Base-by-base conservation (phyloP, 495 filamentous ascomycete species). In the Immersiella caudata region DNA sequence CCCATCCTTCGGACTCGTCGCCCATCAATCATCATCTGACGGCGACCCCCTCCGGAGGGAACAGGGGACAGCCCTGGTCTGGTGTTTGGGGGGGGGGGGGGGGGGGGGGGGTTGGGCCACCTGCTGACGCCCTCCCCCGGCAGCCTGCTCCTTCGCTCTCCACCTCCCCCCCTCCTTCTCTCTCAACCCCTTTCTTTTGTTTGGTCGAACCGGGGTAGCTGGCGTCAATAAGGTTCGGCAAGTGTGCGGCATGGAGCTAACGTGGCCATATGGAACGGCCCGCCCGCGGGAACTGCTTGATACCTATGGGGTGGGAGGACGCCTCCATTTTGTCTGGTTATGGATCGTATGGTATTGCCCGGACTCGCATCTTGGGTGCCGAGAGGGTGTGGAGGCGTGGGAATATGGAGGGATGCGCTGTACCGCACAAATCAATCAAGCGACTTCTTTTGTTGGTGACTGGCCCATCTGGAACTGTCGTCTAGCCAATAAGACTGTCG, bases 271-370 rank as follows among this genome's bases (percentile, higher is more conserved):
- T 57, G 58, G 60, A 49, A 69, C 67, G 65, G 68, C 58, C 59
- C 69, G 68, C 58, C 59, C 69, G 64, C 49, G 62, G 58, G 60
- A 64, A 63, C 51, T 60, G 62, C 55, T 71, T 71, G 70, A 73
- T 71, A 74, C 73, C 75, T 73, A 68, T 46, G 49, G 71, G 70
- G 58, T 70, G 64, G 69, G 29, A 62, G 20, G 29, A n/a, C 35
- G 66, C 59, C 55, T 64, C 66, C 65, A 49, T 62, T 52, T 71
- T 64, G 62, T 70, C 40, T 70, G 54, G 50, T 64, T 73, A 29
- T 55, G 51, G 46, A 67, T 65, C 27, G 8, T 58, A 22, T 65
- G 29, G 57, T 65, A 64, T 40, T 60, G 54, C 36, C 33, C 21
- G 54, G 50, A 60, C 18, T 67, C 21, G 50, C 64, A 55, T 65